Percentiles rank a stretch among this genome's conserved stretches.
phyloP scores from a whole-genome alignment of 352 stramenopile genomes.

The Pythium graminicola region DNA sequence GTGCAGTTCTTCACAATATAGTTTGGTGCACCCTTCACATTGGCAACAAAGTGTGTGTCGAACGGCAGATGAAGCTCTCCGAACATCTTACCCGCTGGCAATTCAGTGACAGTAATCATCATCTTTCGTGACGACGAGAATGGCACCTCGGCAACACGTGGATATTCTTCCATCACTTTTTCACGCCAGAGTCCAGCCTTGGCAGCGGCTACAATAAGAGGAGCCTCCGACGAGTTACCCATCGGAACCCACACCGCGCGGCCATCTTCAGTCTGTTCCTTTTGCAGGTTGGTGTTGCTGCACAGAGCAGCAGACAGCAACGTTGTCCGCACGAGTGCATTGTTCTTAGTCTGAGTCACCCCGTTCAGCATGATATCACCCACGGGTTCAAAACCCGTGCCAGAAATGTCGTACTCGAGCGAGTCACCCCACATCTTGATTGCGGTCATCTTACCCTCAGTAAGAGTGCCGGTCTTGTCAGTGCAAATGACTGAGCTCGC shows the following conservation, averaged over 20 bases:
- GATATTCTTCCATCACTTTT: slow-evolving; percentile 43
- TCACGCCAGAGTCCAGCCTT: slow-evolving; percentile 64
- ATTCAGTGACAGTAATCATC: slow-evolving; percentile 82
- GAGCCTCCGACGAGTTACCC: slow-evolving; percentile 70
- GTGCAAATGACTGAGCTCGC: slow-evolving; percentile 90
- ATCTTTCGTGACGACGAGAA: slow-evolving; percentile 95
- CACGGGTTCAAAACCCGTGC: slow-evolving; percentile 53
- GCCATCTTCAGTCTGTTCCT: slow-evolving; percentile 49
- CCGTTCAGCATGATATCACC: slow-evolving; percentile 47
- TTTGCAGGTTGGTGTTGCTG: slow-evolving; percentile 70
- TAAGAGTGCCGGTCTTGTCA: slow-evolving; percentile 95
- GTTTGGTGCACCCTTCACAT: slow-evolving; percentile 64
- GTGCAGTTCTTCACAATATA: slow-evolving; percentile 68
- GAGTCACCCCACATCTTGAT: slow-evolving; percentile 75
- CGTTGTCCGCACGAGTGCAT: slow-evolving; percentile 52
- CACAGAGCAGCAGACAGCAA: slow-evolving; percentile 59
- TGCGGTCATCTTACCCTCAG: slow-evolving; percentile 79
- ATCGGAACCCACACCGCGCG: slow-evolving; percentile 41
- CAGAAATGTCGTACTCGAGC: slow-evolving; percentile 54
- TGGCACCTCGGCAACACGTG: slow-evolving; percentile 84
- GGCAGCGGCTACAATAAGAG: slow-evolving; percentile 57
- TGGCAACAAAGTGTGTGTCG: slow-evolving; percentile 41
- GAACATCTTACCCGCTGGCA: slow-evolving; percentile 39
- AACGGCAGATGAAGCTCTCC: slow-evolving; percentile 28
- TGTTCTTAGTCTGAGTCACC: slow-evolving; percentile 35